Conservation (phyloP, 2,329 filamentous ascomycete species). For the Nectriaceae sp. region DNA sequence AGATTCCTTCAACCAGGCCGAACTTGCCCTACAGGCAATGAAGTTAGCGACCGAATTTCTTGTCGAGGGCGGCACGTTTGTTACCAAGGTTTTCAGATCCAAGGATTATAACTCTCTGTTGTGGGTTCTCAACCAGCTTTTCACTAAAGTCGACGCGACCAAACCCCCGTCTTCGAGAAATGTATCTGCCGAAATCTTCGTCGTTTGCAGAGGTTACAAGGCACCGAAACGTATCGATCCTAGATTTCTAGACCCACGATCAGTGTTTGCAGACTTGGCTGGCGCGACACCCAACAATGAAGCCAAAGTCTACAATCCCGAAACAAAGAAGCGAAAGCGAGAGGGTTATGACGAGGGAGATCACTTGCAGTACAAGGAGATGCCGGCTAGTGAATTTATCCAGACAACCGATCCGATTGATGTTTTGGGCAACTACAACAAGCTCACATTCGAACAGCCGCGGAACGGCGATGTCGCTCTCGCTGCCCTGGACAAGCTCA, state of each 20-base stretch:
- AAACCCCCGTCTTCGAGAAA: slow-evolving; percentile 96
- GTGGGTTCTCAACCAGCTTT: slow-evolving; percentile 98
- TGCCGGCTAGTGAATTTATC: slow-evolving; percentile 88
- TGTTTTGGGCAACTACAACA: slow-evolving; percentile 84
- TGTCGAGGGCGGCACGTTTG: slow-evolving; percentile 84
- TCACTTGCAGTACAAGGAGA: slow-evolving; percentile 88
- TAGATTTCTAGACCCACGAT: slow-evolving; percentile 83
- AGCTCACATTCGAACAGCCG: slow-evolving; percentile 79
- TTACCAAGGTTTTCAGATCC: slow-evolving; percentile 95
- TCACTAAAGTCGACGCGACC: slow-evolving; percentile 92
- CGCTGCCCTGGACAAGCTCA: slow-evolving; percentile 80
- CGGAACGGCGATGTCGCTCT: slow-evolving; percentile 82
- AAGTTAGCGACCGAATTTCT: slow-evolving; percentile 95
- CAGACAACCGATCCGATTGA: slow-evolving; percentile 91
- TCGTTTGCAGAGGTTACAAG: slow-evolving; percentile 94
- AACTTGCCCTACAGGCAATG: slow-evolving; percentile 85
- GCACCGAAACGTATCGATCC: slow-evolving; percentile 92
- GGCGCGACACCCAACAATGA: slow-evolving; percentile 91
- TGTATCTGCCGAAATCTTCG: slow-evolving; percentile 97
- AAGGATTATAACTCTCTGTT: slow-evolving; percentile 96
- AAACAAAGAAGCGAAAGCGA: slow-evolving; percentile 95
- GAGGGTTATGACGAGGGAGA: slow-evolving; percentile 98
- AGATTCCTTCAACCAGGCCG: slow-evolving; percentile 96
- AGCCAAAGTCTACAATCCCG: slow-evolving; percentile 96
- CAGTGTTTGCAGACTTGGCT: slow-evolving; percentile 90